A percentile compares a stretch with the other conserved stretches of the same genome.
Evolutionary conservation across 2,329 filamentous ascomycete genomes (phyloP).

Genomic region (Aureobasidium sp.): DNA sequence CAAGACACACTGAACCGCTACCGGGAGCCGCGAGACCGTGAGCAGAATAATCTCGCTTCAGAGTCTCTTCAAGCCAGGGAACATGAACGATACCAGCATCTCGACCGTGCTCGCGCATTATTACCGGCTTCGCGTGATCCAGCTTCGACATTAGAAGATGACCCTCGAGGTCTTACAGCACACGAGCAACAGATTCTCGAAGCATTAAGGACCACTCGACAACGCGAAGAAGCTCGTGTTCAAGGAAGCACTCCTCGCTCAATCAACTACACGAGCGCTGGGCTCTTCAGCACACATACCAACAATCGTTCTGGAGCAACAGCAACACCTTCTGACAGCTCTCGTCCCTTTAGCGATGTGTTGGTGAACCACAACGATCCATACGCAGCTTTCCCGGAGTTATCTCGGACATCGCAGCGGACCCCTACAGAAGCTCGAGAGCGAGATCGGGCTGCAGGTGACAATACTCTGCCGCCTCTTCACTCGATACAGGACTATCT

Average conservation of each 20-base stretch:
- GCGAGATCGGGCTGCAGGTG: neutral
- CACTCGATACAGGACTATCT: constrained; percentile 17
- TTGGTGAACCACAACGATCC: constrained; percentile 13
- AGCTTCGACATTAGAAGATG: constrained; percentile 34
- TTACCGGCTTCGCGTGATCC: constrained; percentile 2
- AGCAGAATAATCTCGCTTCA: constrained; percentile 35
- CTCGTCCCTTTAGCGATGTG: constrained; percentile 12
- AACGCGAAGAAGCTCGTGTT: constrained; percentile 37
- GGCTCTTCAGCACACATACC: constrained; percentile 23
- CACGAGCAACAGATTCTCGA: constrained; percentile 42
- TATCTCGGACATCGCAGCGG: constrained; percentile 11
- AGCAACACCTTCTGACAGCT: neutral
- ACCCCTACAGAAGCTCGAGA: neutral
- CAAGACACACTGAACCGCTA: constrained; percentile 39
- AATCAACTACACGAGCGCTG: constrained; percentile 37
- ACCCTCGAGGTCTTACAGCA: constrained; percentile 40
- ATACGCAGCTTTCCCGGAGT: constrained; percentile 10
- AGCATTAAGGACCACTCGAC: constrained; percentile 37
- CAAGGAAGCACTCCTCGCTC: constrained; percentile 32
- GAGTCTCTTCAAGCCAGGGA: constrained; percentile 39
- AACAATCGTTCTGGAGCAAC: neutral
- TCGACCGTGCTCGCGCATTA: neutral
- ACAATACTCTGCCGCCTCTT: constrained; percentile 15
- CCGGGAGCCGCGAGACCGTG: constrained; percentile 34
- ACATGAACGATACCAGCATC: constrained; percentile 25